Conservation (phyloP, 2,329 filamentous ascomycete species). For the Fusarium protoensiforme region DNA sequence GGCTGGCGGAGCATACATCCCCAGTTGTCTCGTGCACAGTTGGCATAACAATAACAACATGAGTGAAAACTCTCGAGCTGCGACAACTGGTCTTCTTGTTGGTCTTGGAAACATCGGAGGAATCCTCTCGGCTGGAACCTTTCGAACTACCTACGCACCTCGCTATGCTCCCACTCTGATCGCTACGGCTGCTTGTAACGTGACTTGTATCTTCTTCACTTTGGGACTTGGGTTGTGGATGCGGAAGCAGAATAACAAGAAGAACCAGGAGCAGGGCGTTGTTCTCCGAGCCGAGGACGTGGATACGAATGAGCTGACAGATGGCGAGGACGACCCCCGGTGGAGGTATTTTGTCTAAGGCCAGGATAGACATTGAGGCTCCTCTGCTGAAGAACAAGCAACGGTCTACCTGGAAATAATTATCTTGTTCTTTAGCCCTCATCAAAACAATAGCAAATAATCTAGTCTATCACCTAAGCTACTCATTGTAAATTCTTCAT, state of each 20-base stretch:
- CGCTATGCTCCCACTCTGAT: slow-evolving; percentile 60
- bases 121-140: slow-evolving; percentile 57
- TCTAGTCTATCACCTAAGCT: too few relatives aligned
- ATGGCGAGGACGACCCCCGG: slow-evolving; percentile 22
- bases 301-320: slow-evolving; percentile 25
- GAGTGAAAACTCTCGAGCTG: slow-evolving; percentile 58
- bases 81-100: slow-evolving; percentile 59
- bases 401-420: not conserved
- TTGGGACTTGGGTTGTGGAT: slow-evolving; percentile 34
- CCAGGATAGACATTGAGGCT: not conserved
- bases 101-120: slow-evolving; percentile 61
- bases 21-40: slow-evolving; percentile 58
- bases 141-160: slow-evolving; percentile 59
- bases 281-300: slow-evolving; percentile 27
- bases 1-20: slow-evolving; percentile 57
- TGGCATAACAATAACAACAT: slow-evolving; percentile 66
- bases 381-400: not conserved
- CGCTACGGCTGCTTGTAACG: slow-evolving; percentile 51
- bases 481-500: not conserved
- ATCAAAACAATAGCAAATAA: not conserved
- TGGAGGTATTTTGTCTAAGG: slow-evolving; percentile 33
- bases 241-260: slow-evolving; percentile 21
- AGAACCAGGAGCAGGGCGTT: slow-evolving; percentile 24
- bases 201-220: slow-evolving; percentile 33
- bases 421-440: not conserved